Base-by-base conservation (phyloP, 371 early-diverging fungal genomes). In the Rhizopus microsporus region DNA sequence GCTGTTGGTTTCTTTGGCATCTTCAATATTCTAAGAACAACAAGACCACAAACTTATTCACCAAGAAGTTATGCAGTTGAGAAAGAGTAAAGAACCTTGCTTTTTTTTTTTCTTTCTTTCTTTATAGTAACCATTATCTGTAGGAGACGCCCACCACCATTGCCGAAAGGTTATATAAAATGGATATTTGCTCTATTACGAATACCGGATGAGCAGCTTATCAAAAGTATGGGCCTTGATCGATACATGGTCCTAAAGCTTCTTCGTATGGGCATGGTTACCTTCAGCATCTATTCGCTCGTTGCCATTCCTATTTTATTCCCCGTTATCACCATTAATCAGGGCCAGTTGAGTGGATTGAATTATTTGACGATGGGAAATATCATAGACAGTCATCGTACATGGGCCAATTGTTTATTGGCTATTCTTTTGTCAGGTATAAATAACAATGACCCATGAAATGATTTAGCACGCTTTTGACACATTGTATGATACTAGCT, bases 211-310 rank as follows among this genome's bases (percentile, higher is more conserved):
- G 74, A 75, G 4, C 75, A 75, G 9, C 67, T 91, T 8, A 76
- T 89, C 15, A 67, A 70, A 17, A 73, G 80, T 4, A 80, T 86
- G 57, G 90, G 90, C 3, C 78, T 93, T 42, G 93, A 93, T 68
- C 78, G 88, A 10, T 92, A 82, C 69, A 88, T 93, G 89, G 88
- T 89, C 32, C 62, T 91, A n/a, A 81, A 85, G 39, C 84, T 88
- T 56, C 67, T 89, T 30, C 76, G 87, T 45, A 79, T 89, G 68
- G 82, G 81, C 7, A 69, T 77, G 51, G 60, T 77, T 4, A 61
- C 72, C 13, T 92, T 91, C 57, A 48, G 67, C 6, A 65, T 79
- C 6, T 83, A 82, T 65, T 74, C 85, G 3, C 10, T 89, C 5
- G 39, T 89, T 9, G 85, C 82, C 10, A 62, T 85, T 13, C 86